phyloP scores from a whole-genome alignment of 208 protist genomes.

The Baffinella frigidus region DNA sequence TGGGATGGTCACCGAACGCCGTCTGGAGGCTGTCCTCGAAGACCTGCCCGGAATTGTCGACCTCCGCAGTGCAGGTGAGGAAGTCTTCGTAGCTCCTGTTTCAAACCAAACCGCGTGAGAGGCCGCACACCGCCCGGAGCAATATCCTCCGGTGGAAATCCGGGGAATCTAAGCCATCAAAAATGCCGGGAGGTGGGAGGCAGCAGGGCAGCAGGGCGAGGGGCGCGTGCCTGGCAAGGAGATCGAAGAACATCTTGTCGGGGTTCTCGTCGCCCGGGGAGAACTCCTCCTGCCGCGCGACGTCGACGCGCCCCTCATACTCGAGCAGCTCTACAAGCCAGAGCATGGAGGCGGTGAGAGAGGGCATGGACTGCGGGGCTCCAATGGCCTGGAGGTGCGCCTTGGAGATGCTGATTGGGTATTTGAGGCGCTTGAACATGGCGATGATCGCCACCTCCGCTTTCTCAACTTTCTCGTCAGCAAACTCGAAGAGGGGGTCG shows the following conservation, averaged over 20 bases:
- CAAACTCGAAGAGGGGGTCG: slow-evolving; percentile 63
- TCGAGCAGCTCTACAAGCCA: slow-evolving; percentile 68
- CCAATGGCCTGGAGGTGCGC: slow-evolving; percentile 55
- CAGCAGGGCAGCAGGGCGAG: too few relatives aligned
- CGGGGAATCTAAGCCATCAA: too few relatives aligned
- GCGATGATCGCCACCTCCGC: slow-evolving; percentile 58
- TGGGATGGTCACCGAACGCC: too few relatives aligned
- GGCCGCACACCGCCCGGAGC: too few relatives aligned
- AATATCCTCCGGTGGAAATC: too few relatives aligned
- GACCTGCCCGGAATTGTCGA: too few relatives aligned
- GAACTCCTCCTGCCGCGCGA: background rate
- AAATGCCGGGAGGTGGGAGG: too few relatives aligned
- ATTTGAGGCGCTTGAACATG: slow-evolving; percentile 62
- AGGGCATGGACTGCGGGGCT: slow-evolving; percentile 60
- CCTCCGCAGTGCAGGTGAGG: too few relatives aligned
- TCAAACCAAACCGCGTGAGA: too few relatives aligned
- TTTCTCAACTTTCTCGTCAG: background rate
- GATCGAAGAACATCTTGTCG: slow-evolving; percentile 68
- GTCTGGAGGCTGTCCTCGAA: too few relatives aligned
- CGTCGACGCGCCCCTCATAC: slow-evolving; percentile 27
- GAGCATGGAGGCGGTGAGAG: slow-evolving; percentile 56
- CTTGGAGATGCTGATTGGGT: slow-evolving; percentile 65
- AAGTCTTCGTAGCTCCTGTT: slow-evolving; percentile 64
- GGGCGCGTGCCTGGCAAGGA: slow-evolving; percentile 49
- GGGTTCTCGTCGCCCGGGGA: slow-evolving; percentile 14